Conservation (phyloP, 192 early-diverging fungal genomes). For the Funneliformis mosseae region DNA sequence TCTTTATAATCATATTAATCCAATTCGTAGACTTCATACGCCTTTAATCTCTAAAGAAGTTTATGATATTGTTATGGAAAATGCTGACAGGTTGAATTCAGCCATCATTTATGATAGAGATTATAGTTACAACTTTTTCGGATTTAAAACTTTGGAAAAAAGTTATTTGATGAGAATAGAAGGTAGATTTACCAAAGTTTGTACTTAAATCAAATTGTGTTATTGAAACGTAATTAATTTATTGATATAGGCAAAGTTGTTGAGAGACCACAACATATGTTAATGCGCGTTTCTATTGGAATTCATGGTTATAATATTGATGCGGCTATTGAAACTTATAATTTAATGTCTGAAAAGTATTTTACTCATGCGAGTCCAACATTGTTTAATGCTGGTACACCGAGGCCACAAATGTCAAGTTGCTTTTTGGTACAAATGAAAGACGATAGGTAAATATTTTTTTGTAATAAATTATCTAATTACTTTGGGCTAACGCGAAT, state of each 20-base stretch:
- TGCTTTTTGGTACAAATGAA: conserved; percentile 97
- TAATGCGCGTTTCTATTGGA: conserved; percentile 98
- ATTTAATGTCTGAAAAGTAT: conserved; percentile 88
- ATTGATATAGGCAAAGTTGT: conserved; percentile 58
- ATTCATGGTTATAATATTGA: conserved; percentile 94
- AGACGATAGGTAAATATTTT: conserved; percentile 69
- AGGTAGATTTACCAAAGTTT: conserved; percentile 35
- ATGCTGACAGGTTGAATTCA: conserved; percentile 88
- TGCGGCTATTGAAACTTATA: conserved; percentile 92
- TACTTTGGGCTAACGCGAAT: too few species aligned
- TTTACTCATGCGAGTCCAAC: conserved; percentile 98
- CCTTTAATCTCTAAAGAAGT: conserved; percentile 90
- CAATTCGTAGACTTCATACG: conserved; percentile 81
- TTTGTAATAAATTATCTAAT: too few species aligned
- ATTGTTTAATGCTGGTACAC: conserved; percentile 98
- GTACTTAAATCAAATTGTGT: too few species aligned
- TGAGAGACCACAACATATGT: conserved; percentile 96
- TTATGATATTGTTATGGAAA: conserved; percentile 63
- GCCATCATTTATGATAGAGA: conserved; percentile 97
- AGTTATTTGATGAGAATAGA: conserved; percentile 93
- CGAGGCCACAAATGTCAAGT: conserved; percentile 91
- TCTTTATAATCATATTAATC: conserved; percentile 85
- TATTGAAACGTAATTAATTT: too few species aligned
- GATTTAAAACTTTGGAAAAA: conserved; percentile 98
- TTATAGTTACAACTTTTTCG: conserved; percentile 98